phyloP scores from a whole-genome alignment of 352 stramenopile species.

The Blastocystis sp. region DNA sequence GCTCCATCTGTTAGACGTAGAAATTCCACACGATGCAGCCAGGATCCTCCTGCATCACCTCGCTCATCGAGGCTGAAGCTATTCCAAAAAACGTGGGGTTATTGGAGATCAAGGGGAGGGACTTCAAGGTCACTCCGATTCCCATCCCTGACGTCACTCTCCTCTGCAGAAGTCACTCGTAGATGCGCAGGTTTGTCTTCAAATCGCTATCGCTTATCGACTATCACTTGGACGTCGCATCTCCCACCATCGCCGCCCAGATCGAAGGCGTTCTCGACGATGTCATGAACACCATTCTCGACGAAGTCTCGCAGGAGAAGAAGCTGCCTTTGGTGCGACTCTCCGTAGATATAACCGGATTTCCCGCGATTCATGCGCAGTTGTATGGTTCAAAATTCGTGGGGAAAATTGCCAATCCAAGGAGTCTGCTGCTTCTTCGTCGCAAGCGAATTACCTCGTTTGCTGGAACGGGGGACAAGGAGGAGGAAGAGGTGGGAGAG shows the following conservation, averaged over 20 bases:
- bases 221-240: constrained; percentile 65
- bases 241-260: constrained; percentile 81
- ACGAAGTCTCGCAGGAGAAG: background rate
- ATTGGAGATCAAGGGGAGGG: constrained; percentile 73
- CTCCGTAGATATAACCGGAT: background rate
- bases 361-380: constrained; percentile 17
- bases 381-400: constrained; percentile 51
- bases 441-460: background rate
- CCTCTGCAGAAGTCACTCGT: constrained; percentile 10
- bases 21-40: constrained; percentile 90
- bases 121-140: constrained; percentile 80
- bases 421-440: background rate
- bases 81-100: constrained; percentile 78
- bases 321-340: constrained; percentile 44
- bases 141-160: constrained; percentile 70
- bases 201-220: constrained; percentile 77
- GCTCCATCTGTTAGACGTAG: background rate
- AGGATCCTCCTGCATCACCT: constrained; percentile 88
- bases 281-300: background rate
- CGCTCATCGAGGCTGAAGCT: constrained; percentile 79
- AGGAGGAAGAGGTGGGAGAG: background rate
- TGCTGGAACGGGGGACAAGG: background rate
- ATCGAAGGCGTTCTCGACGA: constrained; percentile 3
- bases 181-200: constrained; percentile 85
- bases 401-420: constrained; percentile 45